Conservation (phyloP, 768 basidiomycete species). For the Candolleomyces efflorescens region DNA sequence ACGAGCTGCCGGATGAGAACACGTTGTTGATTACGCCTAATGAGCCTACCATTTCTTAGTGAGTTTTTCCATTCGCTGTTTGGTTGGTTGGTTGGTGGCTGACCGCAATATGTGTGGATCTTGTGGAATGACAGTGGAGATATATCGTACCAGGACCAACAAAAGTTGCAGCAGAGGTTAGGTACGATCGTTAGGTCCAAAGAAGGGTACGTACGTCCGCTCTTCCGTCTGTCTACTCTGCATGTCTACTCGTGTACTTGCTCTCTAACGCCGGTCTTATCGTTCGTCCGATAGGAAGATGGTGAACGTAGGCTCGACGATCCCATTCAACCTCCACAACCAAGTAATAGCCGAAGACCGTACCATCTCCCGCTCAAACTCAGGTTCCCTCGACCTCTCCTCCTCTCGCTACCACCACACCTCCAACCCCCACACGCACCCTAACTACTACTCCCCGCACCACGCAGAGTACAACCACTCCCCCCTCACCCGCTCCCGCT, state of each 20-base stretch:
- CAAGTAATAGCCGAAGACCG: constrained; percentile 16
- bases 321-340: constrained; percentile 57
- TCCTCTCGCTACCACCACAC: not conserved
- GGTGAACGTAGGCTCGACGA: constrained; percentile 54
- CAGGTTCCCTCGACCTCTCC: not conserved
- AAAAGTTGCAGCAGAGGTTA: constrained; percentile 42
- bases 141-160: not conserved
- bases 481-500: not conserved
- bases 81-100: too few relatives aligned
- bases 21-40: not conserved
- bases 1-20: not conserved
- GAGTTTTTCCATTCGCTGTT: too few relatives aligned
- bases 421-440: too few relatives aligned
- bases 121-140: not conserved
- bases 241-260: too few relatives aligned
- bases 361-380: constrained; percentile 3
- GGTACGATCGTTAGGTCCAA: constrained; percentile 52
- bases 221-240: not conserved
- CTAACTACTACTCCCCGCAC: not conserved
- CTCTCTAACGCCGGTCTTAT: not conserved
- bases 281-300: constrained; percentile 45
- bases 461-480: not conserved
- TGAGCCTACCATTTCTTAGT: not conserved
- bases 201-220: constrained; percentile 41
- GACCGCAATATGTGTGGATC: not conserved